Conservation (phyloP, 345 rosid genomes). For the Bretschneidera sinensis region DNA sequence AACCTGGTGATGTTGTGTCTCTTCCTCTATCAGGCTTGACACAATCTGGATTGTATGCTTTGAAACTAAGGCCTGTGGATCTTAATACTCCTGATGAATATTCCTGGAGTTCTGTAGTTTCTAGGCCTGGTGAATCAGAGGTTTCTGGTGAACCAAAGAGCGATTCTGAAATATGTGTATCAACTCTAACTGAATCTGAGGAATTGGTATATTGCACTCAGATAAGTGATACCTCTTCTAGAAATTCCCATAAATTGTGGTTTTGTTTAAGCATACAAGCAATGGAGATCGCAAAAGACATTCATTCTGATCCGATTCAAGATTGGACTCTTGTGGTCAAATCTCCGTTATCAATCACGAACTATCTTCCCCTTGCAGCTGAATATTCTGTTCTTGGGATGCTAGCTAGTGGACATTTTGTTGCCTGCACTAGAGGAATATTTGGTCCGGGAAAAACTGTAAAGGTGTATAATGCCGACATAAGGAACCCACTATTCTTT, state of each 20-base stretch:
- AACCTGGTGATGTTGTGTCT: slow-evolving; percentile 66
- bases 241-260: slow-evolving; percentile 53
- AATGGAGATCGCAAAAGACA: slow-evolving; percentile 75
- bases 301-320: slow-evolving; percentile 66
- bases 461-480: slow-evolving; percentile 69
- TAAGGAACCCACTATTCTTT: slow-evolving; percentile 62
- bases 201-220: slow-evolving; percentile 65
- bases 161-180: slow-evolving; percentile 55
- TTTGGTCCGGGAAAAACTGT: slow-evolving; percentile 61
- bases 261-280: slow-evolving; percentile 77
- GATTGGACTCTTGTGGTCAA: slow-evolving; percentile 88
- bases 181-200: slow-evolving; percentile 63
- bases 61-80: slow-evolving; percentile 59
- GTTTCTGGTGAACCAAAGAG: slow-evolving; percentile 30
- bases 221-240: slow-evolving; percentile 57
- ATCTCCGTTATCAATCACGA: slow-evolving; percentile 74
- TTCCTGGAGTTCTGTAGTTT: slow-evolving; percentile 83
- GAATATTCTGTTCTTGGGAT: slow-evolving; percentile 75
- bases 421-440: slow-evolving; percentile 62
- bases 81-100: slow-evolving; percentile 40
- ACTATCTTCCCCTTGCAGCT: slow-evolving; percentile 79
- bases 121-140: slow-evolving; percentile 35
- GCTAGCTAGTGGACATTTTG: slow-evolving; percentile 59
- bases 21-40: slow-evolving; percentile 69
- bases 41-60: slow-evolving; percentile 51